Base-by-base conservation (phyloP, 805 yeast species). In the Candida ulmi region DNA sequence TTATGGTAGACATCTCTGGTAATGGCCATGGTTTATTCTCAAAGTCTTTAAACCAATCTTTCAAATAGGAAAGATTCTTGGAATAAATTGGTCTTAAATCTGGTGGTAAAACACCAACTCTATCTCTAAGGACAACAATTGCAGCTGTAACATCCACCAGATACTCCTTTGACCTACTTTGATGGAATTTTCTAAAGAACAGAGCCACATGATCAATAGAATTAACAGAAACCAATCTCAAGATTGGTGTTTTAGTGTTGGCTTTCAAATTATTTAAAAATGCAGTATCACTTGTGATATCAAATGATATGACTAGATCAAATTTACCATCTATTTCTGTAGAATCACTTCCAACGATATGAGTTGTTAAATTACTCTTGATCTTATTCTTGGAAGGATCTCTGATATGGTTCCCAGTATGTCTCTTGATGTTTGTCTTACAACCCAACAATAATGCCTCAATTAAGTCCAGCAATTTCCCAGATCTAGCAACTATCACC, bases 171-270 rank as follows among this genome's bases (percentile, higher is more conserved):
- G 65, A 30, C 48, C 62, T 42, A 45, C 48, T 11, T 48, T 45
- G 57, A 45, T 36, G 54, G 13, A 25, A 48, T 44, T 50, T 60
- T 49, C 62, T 64, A 66, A 78, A 73, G 51, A 71, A 65, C 42
- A 72, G 53, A 45, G 78, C 76, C 45, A 88, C 80, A 57, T 91
- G 98, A 51, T 91, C 96, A 19, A 87, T 78, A 3, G 95, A 81
- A 51, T 86, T 81, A 42, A 81, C 74, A 2, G 96, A 83, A 3
- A 87, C 78, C 18, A 91, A 64, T 28, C 91, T 65, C 19, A 91
- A 54, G 5, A 86, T 63, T 9, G 87, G 82, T 0, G 83, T 73
- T 9, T 51, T 56, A 8, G 46, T 31, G 35, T 40, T 47, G 25
- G 35, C 47, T 41, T 33, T 55, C 43, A 51, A 65, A 39, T 53